phyloP scores from a whole-genome alignment of 768 basidiomycete species.

The Trametes gibbosa region DNA sequence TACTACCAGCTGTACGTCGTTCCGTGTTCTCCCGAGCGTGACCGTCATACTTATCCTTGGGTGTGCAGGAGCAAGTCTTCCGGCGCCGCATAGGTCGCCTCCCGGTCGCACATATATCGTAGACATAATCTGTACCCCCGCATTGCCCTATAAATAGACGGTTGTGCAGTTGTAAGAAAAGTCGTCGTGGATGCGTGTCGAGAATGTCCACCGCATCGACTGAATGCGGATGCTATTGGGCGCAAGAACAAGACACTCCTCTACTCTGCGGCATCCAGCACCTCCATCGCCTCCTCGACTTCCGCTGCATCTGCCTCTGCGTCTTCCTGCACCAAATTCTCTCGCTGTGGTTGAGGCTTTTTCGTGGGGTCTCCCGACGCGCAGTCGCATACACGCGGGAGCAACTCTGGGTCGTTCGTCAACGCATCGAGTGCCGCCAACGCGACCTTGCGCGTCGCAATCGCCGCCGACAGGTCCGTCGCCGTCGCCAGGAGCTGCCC shows the following conservation, averaged over 20 bases:
- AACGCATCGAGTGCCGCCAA: slow-evolving; percentile 66
- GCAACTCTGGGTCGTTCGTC: slow-evolving; percentile 59
- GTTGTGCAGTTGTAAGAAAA: slow-evolving; percentile 2
- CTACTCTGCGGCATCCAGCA: not conserved
- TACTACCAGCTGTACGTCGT: slow-evolving; percentile 64
- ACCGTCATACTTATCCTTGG: not conserved
- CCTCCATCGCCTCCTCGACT: slow-evolving; percentile 10
- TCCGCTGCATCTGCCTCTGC: slow-evolving; percentile 36
- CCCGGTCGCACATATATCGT: slow-evolving; percentile 2
- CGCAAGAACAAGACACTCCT: not conserved
- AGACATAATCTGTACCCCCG: slow-evolving; percentile 18
- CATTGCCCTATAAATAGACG: slow-evolving; percentile 12
- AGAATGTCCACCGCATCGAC: not conserved
- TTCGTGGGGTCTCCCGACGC: slow-evolving; percentile 12
- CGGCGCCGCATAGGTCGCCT: slow-evolving; percentile 12
- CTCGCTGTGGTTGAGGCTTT: slow-evolving; percentile 23
- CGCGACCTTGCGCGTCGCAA: slow-evolving; percentile 62
- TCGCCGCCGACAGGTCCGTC: slow-evolving; percentile 45
- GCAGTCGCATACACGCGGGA: slow-evolving; percentile 69
- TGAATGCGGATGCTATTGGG: not conserved
- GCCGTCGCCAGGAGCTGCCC: slow-evolving; percentile 59
- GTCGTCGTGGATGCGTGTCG: not conserved
- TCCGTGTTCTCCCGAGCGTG: not conserved
- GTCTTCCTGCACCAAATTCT: slow-evolving; percentile 34
- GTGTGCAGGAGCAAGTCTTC: slow-evolving; percentile 18